Evolutionary conservation across 306 rosid genomes (phyloP).

Genomic region (Clitoria ternatea): DNA sequence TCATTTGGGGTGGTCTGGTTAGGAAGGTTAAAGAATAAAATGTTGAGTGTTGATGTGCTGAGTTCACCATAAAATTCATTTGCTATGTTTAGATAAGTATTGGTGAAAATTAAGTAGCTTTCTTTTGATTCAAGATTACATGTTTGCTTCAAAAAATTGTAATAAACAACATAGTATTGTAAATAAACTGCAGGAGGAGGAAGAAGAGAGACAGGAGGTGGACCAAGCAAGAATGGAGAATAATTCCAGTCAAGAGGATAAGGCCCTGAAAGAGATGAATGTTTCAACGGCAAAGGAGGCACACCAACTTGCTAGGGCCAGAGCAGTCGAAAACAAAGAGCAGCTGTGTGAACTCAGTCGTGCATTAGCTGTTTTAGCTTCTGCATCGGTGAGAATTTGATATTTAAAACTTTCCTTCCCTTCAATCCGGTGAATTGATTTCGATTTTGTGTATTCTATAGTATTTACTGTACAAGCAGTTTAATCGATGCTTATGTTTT

Average conservation of each 20-base stretch:
- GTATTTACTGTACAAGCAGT: not conserved
- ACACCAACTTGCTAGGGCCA: constrained; percentile 60
- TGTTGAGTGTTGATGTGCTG: constrained; percentile 11
- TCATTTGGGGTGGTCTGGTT: constrained; percentile 17
- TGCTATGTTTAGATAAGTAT: not conserved
- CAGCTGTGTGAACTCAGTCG: constrained; percentile 89
- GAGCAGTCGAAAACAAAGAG: constrained; percentile 74
- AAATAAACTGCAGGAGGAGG: constrained; percentile 66
- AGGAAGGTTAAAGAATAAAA: constrained; percentile 7
- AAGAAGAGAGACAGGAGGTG: constrained; percentile 65
- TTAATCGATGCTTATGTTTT: not conserved
- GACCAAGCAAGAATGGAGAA: constrained; percentile 63
- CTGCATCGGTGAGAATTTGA: constrained; percentile 83
- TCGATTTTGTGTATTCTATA: not conserved
- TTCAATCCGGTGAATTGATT: not conserved
- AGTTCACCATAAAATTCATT: constrained; percentile 6
- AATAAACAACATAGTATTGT: not conserved
- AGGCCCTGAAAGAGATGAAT: constrained; percentile 74
- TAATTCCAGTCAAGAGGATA: constrained; percentile 50
- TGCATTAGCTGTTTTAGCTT: constrained; percentile 92
- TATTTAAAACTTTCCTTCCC: constrained; percentile 11
- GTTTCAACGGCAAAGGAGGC: constrained; percentile 75
- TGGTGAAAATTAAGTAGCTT: constrained; percentile 9
- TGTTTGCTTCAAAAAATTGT: not conserved
- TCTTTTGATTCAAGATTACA: constrained; percentile 18